Evolutionary conservation across 345 rosid genomes (phyloP), one percentile per base, ranked within the genome.

Genomic region (Hevea brasiliensis): DNA sequence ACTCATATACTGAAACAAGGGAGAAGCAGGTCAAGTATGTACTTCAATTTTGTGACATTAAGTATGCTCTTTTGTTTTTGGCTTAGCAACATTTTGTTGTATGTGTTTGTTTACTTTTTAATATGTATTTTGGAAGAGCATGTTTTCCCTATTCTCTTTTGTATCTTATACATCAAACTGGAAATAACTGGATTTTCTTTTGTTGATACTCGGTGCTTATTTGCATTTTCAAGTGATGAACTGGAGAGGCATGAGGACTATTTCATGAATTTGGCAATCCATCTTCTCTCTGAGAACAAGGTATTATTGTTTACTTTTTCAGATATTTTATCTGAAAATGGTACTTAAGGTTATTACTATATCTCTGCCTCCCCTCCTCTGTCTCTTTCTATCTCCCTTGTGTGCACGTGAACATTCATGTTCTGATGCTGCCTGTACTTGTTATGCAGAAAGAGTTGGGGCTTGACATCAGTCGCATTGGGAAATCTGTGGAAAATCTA

Each of bases 201-300:
- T 61, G 37, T 70, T 76, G 61, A 60, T 59, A 72, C 66, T 68
- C 73, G 51, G 61, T 83, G 73, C 44, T 60, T 69, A 47, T 74
- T 72, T 82, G 64, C 77, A 61, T 68, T 72, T 81, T 76, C 69
- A 77, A 95, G 99, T 72, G 93, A 85, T 60, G 98, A 90, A 69
- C 77, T 92, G 89, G 94, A 88, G 87, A 86, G 76, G 77, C 99
- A 95, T 48, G 99, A 88, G 80, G 89, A 77, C 35, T 90, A 86
- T 78, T 92, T 89, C 82, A 71, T 80, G 72, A 88, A 83, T 72
- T 82, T 95, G 82, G 92, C 92, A 65, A 74, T 87, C 54, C 77
- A 70, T 77, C 88, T 90, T 51, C 97, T 95, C 75, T 82, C 92
- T 41, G 79, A 76, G 17, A 89, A 90, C 85, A 88, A 89, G 97